These are phyloP conservation scores for Zygotorulaspora chibaensis DNA, from an alignment of 805 yeast species.

Conservation along the genomic window DNA sequence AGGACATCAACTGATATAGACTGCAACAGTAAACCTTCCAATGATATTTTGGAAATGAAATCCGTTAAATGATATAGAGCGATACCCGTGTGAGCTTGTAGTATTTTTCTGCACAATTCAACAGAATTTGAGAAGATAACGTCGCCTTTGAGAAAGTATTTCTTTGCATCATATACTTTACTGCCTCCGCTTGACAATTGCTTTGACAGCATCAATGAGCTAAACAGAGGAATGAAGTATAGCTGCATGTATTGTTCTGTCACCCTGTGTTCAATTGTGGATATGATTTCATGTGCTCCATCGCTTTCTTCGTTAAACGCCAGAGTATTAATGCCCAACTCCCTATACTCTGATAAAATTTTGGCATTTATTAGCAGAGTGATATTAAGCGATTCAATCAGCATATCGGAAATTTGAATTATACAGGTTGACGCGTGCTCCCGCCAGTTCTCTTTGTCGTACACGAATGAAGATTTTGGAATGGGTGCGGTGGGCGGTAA, in stretches of 20 bases:
- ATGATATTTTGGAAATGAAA: conserved; percentile 33
- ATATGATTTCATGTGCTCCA: conserved; percentile 1
- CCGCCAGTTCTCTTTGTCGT: conserved; percentile 12
- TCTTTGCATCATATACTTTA: conserved; percentile 13
- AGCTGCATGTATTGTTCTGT: conserved; percentile 22
- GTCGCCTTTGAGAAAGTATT: conserved; percentile 18
- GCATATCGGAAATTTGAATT: conserved; percentile 5
- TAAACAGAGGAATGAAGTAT: conserved; percentile 21
- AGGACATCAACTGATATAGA: conserved; percentile 28
- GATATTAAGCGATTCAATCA: conserved; percentile 19
- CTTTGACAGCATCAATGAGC: conserved; percentile 19
- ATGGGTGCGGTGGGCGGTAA: conserved; percentile 31
- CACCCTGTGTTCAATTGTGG: conserved; percentile 20
- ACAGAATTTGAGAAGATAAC: conserved; percentile 23
- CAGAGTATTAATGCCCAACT: conserved; percentile 14
- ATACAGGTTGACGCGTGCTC: conserved; percentile 9
- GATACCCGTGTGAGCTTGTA: conserved; percentile 36
- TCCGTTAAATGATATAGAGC: conserved; percentile 36
- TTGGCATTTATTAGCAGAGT: conserved; percentile 15
- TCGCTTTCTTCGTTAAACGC: not conserved
- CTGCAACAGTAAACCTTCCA: conserved; percentile 36
- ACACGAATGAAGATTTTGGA: conserved; percentile 31
- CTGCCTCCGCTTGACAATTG: conserved; percentile 14
- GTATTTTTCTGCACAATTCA: conserved; percentile 34
- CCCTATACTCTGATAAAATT: conserved; percentile 17